Conservation (phyloP, 2,329 filamentous ascomycete genomes). For the Calycina marina region DNA sequence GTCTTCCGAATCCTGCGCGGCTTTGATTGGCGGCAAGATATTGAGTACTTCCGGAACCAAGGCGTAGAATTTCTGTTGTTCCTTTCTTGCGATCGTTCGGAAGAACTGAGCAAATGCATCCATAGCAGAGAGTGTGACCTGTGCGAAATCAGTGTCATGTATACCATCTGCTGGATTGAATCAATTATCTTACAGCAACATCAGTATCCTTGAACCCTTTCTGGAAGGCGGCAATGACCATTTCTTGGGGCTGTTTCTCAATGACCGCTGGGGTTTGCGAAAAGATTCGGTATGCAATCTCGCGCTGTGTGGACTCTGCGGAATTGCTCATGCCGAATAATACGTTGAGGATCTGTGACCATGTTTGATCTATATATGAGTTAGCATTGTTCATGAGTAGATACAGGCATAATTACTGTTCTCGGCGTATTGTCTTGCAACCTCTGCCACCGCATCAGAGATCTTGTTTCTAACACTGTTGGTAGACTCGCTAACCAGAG, state of each 20-base stretch:
- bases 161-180: too few species aligned
- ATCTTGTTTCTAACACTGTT: slow-evolving; percentile 81
- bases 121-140: slow-evolving; percentile 88
- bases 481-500: slow-evolving; percentile 57
- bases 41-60: slow-evolving; percentile 87
- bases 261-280: slow-evolving; percentile 91
- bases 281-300: slow-evolving; percentile 90
- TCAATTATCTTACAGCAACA: slow-evolving; percentile 44
- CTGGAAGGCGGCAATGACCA: slow-evolving; percentile 77
- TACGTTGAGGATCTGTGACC: slow-evolving; percentile 75
- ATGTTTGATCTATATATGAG: slow-evolving; percentile 52
- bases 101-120: slow-evolving; percentile 97
- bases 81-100: slow-evolving; percentile 75
- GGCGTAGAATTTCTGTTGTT: slow-evolving; percentile 72
- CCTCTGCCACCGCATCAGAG: slow-evolving; percentile 90
- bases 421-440: slow-evolving; percentile 89
- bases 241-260: slow-evolving; percentile 84
- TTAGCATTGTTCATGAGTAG: neutral
- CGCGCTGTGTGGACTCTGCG: slow-evolving; percentile 66
- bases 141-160: too few species aligned
- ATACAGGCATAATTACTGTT: slow-evolving; percentile 46
- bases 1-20: slow-evolving; percentile 77
- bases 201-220: slow-evolving; percentile 85
- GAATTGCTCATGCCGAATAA: slow-evolving; percentile 88
- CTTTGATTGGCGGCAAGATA: slow-evolving; percentile 86